A percentile compares a stretch with the other conserved stretches of the same genome.
Evolutionary conservation across 1,284 basidiomycete species (phyloP).

Genomic region (Serendipita sp.): DNA sequence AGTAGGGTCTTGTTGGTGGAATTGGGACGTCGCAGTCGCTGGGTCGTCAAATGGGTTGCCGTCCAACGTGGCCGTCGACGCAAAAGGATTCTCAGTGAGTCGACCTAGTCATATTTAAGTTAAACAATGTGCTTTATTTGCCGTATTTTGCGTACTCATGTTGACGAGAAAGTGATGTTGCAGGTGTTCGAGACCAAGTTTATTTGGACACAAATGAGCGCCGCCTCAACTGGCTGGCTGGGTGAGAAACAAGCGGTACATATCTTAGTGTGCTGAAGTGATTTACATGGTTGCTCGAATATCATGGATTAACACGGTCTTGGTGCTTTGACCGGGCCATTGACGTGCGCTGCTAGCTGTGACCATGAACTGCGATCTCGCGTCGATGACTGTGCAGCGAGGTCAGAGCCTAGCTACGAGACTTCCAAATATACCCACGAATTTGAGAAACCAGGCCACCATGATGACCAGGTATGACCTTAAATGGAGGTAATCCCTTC

Average conservation of each 20-base stretch:
- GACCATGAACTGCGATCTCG: constrained; percentile 71
- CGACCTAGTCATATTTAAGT: not conserved
- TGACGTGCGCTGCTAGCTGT: constrained; percentile 90
- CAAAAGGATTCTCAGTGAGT: constrained; percentile 53
- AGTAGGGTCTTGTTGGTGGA: constrained; percentile 13
- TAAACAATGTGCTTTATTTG: not conserved
- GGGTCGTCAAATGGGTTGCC: constrained; percentile 77
- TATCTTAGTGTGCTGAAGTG: not conserved
- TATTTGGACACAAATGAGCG: not conserved
- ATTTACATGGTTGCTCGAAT: constrained; percentile 24
- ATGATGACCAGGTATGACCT: constrained; percentile 93
- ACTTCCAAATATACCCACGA: constrained; percentile 36
- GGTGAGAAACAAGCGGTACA: not conserved
- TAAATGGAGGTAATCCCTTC: constrained; percentile 61
- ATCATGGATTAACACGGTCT: constrained; percentile 81
- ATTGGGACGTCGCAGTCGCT: constrained; percentile 13
- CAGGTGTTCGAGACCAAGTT: not conserved
- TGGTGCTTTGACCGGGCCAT: constrained; percentile 84
- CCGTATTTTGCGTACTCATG: constrained; percentile 2
- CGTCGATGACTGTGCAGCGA: constrained; percentile 60
- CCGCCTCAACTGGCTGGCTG: not conserved
- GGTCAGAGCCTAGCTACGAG: not conserved
- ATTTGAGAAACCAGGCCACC: constrained; percentile 86
- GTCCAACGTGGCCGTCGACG: constrained; percentile 68
- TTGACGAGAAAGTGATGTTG: not conserved